Conservation (phyloP, 495 filamentous ascomycete genomes). For the Penicillium egyptiacum region DNA sequence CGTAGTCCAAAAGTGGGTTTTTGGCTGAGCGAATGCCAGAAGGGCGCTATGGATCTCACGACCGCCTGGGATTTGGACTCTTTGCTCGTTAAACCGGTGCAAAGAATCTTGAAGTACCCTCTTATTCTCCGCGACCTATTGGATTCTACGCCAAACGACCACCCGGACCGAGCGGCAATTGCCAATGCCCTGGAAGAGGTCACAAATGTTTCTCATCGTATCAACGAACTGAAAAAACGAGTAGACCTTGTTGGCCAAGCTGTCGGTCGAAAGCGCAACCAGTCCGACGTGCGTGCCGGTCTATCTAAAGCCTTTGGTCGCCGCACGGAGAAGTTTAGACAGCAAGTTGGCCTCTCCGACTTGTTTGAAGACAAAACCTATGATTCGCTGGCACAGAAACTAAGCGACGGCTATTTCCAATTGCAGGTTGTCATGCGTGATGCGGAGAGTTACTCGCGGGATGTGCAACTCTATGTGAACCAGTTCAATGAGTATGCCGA, state of each 20-base stretch:
- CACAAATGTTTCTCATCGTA: slow-evolving; percentile 71
- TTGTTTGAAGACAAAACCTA: slow-evolving; percentile 78
- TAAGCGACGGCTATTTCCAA: slow-evolving; percentile 83
- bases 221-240: slow-evolving; percentile 90
- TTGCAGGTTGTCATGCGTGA: slow-evolving; percentile 89
- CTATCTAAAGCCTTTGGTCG: slow-evolving; percentile 85
- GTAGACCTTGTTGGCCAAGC: slow-evolving; percentile 87
- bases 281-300: slow-evolving; percentile 80
- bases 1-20: slow-evolving; percentile 72
- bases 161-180: slow-evolving; percentile 75
- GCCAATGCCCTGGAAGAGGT: slow-evolving; percentile 61
- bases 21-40: slow-evolving; percentile 89
- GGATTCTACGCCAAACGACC: slow-evolving; percentile 72
- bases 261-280: slow-evolving; percentile 80
- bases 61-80: slow-evolving; percentile 92
- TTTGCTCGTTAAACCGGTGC: slow-evolving; percentile 90
- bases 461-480: slow-evolving; percentile 66
- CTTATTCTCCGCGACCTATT: slow-evolving; percentile 76
- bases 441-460: slow-evolving; percentile 79
- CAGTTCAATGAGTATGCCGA: slow-evolving; percentile 68
- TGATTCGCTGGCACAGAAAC: slow-evolving; percentile 69
- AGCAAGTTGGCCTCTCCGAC: slow-evolving; percentile 65
- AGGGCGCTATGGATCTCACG: slow-evolving; percentile 84
- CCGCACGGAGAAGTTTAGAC: slow-evolving; percentile 72
- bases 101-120: slow-evolving; percentile 89